Evolutionary conservation across 352 stramenopile genomes (phyloP).

Genomic region (Saprolegnia diclina): DNA sequence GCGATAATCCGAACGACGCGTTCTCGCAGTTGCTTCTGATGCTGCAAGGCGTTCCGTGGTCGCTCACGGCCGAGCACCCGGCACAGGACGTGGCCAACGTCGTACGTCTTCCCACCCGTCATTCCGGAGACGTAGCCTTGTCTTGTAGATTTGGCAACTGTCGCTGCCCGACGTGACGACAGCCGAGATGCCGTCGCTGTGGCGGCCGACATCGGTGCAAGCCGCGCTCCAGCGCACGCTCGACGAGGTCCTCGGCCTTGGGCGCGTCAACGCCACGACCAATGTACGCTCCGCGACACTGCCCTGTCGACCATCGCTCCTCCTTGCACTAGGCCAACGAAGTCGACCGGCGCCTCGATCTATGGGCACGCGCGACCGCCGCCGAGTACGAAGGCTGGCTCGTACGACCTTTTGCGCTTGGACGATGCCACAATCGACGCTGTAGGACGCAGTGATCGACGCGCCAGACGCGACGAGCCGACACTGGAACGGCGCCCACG

Average conservation of each 20-base stretch:
- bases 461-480: not conserved
- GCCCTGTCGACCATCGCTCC: not conserved
- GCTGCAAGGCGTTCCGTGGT: not conserved
- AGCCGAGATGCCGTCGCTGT: not conserved
- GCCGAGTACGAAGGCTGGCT: constrained; percentile 19
- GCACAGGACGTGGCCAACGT: not conserved
- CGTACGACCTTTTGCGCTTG: not conserved
- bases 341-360: not conserved
- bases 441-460: not conserved
- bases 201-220: not conserved
- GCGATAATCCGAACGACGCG: too few relatives aligned
- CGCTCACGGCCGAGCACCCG: not conserved
- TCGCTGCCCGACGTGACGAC: not conserved
- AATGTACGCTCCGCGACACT: not conserved
- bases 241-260: not conserved
- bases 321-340: not conserved
- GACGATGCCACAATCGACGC: not conserved
- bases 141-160: not conserved
- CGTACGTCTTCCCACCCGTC: not conserved
- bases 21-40: not conserved
- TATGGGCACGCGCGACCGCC: constrained; percentile 7
- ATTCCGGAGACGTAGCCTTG: not conserved
- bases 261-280: not conserved
- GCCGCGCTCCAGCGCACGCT: not conserved
- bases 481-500: not conserved